Evolutionary conservation across 192 early-diverging fungal species (phyloP).

Genomic region (Coemansia sp.): DNA sequence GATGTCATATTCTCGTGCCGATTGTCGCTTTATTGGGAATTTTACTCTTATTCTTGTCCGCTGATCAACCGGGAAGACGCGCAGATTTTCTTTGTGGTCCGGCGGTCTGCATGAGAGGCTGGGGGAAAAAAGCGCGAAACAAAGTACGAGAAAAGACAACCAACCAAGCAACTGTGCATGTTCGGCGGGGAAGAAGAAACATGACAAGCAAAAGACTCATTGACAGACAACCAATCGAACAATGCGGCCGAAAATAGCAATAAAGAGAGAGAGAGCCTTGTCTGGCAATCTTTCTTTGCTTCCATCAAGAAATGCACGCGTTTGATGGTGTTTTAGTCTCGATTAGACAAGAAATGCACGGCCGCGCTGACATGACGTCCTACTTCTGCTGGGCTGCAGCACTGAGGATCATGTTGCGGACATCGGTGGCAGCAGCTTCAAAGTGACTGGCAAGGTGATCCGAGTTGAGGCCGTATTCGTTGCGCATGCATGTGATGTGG

Average conservation of each 20-base stretch:
- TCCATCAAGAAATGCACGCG: not conserved
- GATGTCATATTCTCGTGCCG: constrained; percentile 6
- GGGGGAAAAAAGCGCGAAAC: not conserved
- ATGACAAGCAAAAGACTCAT: no score
- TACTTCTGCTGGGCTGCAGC: not conserved
- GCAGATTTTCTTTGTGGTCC: constrained; percentile 1
- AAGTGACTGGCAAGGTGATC: constrained; percentile 71
- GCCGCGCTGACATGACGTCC: not conserved
- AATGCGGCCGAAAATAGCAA: not conserved
- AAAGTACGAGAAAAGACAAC: not conserved
- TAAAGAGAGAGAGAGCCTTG: not conserved
- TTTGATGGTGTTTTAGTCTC: not conserved
- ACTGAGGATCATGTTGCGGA: constrained; percentile 56
- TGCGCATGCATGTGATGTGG: constrained; percentile 76
- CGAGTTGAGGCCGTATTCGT: constrained; percentile 56
- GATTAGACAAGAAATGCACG: not conserved
- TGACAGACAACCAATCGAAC: not conserved
- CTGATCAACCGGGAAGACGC: constrained; percentile 5
- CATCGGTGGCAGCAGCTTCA: constrained; percentile 81
- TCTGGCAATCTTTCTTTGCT: not conserved
- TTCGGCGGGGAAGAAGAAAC: not conserved
- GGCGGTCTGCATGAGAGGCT: constrained; percentile 4
- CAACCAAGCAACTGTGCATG: not conserved
- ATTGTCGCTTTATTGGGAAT: not conserved
- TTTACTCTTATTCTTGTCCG: not conserved